Percentiles rank a stretch among this genome's conserved stretches.
These are phyloP conservation scores for Erysiphe neolycopersici DNA, from an alignment of 2,329 filamentous ascomycete genomes.

Conservation along the genomic window DNA sequence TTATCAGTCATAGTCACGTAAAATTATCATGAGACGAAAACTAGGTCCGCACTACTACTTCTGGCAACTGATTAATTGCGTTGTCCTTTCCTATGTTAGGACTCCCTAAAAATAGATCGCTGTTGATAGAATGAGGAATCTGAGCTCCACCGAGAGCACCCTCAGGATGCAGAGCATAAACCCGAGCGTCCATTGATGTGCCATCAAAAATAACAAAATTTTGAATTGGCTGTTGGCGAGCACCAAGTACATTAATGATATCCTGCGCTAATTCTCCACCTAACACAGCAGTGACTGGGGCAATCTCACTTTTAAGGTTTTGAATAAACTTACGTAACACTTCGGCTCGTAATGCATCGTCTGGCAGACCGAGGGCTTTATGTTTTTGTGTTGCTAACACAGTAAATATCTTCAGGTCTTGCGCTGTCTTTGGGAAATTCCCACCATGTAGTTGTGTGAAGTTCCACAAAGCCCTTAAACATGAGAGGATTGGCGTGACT, in stretches of 20 bases:
- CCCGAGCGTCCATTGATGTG: conserved; percentile 46
- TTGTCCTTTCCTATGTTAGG: background rate
- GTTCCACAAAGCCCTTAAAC: conserved; percentile 72
- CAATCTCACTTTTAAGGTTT: conserved; percentile 60
- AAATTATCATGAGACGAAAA: conserved; percentile 7
- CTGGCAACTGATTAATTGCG: background rate
- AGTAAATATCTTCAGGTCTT: conserved; percentile 54
- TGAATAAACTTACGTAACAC: conserved; percentile 67
- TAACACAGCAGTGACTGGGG: conserved; percentile 66
- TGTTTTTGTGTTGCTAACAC: conserved; percentile 53
- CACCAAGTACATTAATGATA: conserved; percentile 83
- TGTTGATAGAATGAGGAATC: background rate
- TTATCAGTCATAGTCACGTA: no score
- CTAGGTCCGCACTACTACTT: conserved; percentile 5
- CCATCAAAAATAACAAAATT: conserved; percentile 87
- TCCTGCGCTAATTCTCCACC: conserved; percentile 85
- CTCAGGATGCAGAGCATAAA: conserved; percentile 59
- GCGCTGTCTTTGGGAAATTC: conserved; percentile 26
- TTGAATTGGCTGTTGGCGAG: conserved; percentile 81
- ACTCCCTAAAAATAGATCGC: background rate
- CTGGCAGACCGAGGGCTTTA: conserved; percentile 41
- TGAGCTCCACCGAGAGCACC: conserved; percentile 10
- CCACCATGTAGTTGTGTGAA: conserved; percentile 33
- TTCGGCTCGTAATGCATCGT: conserved; percentile 37
- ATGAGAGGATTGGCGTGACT: conserved; percentile 66